Evolutionary conservation across 2,329 filamentous ascomycete genomes (phyloP), one percentile per base, ranked within the genome.

Genomic region (Pseudopyrenochaeta lycopersici): DNA sequence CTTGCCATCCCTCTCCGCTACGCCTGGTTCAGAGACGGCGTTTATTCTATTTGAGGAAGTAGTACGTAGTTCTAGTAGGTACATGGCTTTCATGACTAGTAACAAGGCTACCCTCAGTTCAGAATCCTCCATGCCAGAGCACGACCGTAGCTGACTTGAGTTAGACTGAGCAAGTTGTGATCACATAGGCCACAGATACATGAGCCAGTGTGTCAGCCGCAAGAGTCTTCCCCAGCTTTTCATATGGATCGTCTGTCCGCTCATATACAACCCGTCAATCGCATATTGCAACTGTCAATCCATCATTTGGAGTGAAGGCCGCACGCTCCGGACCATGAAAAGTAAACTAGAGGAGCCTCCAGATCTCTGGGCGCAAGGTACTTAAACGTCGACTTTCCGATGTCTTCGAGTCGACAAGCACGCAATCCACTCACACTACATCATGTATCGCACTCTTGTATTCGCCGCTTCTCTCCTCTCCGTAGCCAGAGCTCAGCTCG

Each of bases 381-480:
- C 61, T 61, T 65, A 60, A 51, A 42, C 18, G 30, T n/a, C 4
- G 7, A 31, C 11, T 14, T 35, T 32, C 44, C 48, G 32, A 17
- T 18, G 18, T 31, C 17, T 20, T 46, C 14, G 33, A 31, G 7
- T 15, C 20, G 21, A 49, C 30, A 44, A 40, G 46, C 46, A 48
- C 44, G 54, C 38, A 40, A 38, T 31, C 32, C 45, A 46, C 43
- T 46, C 30, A 27, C 10, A 39, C 4, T 41, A 49, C 58, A 68
- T 46, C 54, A 72, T 72, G 68, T 66, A 68, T 60, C 63, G 59
- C 43, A 49, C 54, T 53, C 67, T 80, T 63, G 71, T 77, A 58
- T 65, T 82, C 54, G 74, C 78, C 60, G 75, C 77, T 44, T 74
- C 77, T 52, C 71, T 84, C 49, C 57, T 80, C 51, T 77, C 79